A percentile compares a stretch with the other conserved stretches of the same genome.
These are phyloP conservation scores for Trichocomaceae sp. DNA, from an alignment of 2,329 filamentous ascomycete species.

Conservation along the genomic window DNA sequence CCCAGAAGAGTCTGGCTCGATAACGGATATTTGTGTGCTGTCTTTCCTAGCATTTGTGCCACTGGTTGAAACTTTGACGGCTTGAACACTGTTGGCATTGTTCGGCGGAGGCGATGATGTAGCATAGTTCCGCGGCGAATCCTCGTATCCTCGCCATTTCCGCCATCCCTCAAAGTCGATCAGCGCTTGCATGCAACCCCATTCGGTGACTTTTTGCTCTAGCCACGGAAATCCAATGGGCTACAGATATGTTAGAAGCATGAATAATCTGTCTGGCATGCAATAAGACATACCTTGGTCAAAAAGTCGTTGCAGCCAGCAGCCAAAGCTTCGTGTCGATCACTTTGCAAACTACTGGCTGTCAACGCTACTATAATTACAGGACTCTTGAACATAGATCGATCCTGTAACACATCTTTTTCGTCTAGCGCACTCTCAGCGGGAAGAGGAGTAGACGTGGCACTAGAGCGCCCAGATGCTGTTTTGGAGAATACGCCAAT, in stretches of 20 bases:
- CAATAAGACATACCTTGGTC: conserved; percentile 65
- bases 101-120: conserved; percentile 4
- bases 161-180: conserved; percentile 99
- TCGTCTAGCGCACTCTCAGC: conserved; percentile 24
- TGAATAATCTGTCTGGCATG: background rate
- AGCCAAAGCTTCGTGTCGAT: conserved; percentile 87
- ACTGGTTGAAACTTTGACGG: conserved; percentile 1
- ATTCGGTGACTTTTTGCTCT: conserved; percentile 96
- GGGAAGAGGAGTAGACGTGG: conserved; percentile 21
- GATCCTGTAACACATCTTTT: conserved; percentile 32
- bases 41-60: conserved; percentile 1
- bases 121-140: conserved; percentile 13
- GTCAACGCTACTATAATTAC: conserved; percentile 97
- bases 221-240: conserved; percentile 97
- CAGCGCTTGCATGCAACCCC: conserved; percentile 98
- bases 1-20: conserved; percentile 23
- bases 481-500: conserved; percentile 84
- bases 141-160: conserved; percentile 81
- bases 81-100: background rate
- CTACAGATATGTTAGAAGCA: conserved; percentile 40
- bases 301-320: conserved; percentile 97
- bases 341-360: conserved; percentile 87
- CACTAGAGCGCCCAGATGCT: conserved; percentile 48
- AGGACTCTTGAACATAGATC: conserved; percentile 76
- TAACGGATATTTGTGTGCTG: conserved; percentile 12